Evolutionary conservation across 768 basidiomycete genomes (phyloP).

Genomic region (Tricholoma bakamatsutake): DNA sequence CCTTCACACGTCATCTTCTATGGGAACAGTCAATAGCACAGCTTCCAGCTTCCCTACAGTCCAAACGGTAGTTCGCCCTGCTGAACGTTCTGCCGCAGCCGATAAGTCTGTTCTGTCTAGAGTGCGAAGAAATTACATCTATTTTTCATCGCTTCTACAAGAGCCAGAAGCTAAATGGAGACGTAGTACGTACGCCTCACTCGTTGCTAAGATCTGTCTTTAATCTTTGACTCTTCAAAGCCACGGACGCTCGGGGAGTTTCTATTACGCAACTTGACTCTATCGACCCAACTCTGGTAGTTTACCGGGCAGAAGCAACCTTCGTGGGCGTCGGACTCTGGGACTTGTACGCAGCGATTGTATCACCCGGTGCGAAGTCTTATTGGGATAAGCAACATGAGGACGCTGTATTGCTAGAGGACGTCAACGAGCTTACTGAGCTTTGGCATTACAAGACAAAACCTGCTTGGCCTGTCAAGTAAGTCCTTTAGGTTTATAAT

Average conservation of each 20-base stretch:
- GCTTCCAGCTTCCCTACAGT: constrained; percentile 32
- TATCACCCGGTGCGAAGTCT: constrained; percentile 75
- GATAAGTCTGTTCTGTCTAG: constrained; percentile 83
- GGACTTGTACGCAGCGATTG: constrained; percentile 87
- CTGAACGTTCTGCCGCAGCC: constrained; percentile 50
- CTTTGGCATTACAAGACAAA: constrained; percentile 92
- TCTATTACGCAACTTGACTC: constrained; percentile 94
- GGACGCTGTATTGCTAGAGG: constrained; percentile 79
- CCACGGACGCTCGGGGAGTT: constrained; percentile 83
- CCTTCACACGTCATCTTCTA: constrained; percentile 60
- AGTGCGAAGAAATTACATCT: constrained; percentile 92
- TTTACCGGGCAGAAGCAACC: constrained; percentile 94
- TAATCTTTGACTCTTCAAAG: constrained; percentile 29
- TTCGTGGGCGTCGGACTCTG: constrained; percentile 95
- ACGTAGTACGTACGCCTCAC: constrained; percentile 51
- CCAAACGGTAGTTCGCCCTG: constrained; percentile 28
- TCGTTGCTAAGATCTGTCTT: constrained; percentile 6
- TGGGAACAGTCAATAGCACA: constrained; percentile 42
- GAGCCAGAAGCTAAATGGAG: constrained; percentile 99
- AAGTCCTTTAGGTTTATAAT: constrained; percentile 27
- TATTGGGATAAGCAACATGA: constrained; percentile 92
- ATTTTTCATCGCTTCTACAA: constrained; percentile 94
- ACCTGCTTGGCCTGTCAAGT: constrained; percentile 93
- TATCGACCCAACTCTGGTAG: constrained; percentile 93
- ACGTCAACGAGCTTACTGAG: constrained; percentile 86